A percentile compares a stretch with the other conserved stretches of the same genome.
phyloP scores from a whole-genome alignment of 2,329 filamentous ascomycete species.

The Periglandula ipomoeae region DNA sequence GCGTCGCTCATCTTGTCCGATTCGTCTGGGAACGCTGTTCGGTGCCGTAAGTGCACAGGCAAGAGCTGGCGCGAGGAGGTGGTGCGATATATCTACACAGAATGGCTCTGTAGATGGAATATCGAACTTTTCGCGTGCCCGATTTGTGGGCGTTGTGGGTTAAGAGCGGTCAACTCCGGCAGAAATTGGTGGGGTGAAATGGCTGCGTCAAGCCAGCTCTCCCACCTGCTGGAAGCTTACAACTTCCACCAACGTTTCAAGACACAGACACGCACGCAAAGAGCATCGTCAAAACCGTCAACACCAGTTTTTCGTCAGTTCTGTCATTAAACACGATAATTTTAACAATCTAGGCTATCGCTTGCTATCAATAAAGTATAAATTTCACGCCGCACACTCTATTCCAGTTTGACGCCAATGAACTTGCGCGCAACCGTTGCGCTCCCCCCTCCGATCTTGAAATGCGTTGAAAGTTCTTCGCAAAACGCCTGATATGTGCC shows the following conservation, averaged over 20 bases:
- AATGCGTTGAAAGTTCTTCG: not conserved
- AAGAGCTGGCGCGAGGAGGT: slow-evolving; percentile 18
- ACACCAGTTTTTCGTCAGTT: not conserved
- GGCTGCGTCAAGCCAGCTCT: too few species aligned
- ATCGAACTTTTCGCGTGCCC: slow-evolving; percentile 32
- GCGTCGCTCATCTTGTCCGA: slow-evolving; percentile 47
- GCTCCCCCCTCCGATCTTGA: not conserved
- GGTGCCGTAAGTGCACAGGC: slow-evolving; percentile 5
- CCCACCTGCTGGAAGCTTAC: too few species aligned
- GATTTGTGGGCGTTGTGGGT: slow-evolving; percentile 38
- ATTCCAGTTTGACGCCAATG: not conserved
- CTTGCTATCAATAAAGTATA: slow-evolving; percentile 1
- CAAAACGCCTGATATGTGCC: slow-evolving; percentile 3
- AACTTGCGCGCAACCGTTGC: not conserved
- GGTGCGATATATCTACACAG: slow-evolving; percentile 11
- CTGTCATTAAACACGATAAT: slow-evolving; percentile 3
- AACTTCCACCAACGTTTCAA: too few species aligned
- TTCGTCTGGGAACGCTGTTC: not conserved
- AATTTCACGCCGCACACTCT: not conserved
- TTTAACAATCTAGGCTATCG: not conserved
- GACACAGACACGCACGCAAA: not conserved
- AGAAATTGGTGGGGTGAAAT: slow-evolving; percentile 18
- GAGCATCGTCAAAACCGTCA: not conserved
- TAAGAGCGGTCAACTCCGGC: slow-evolving; percentile 27
- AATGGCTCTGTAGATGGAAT: slow-evolving; percentile 25